Evolutionary conservation across 352 stramenopile species (phyloP).

Genomic region (Globisporangium paddicum): DNA sequence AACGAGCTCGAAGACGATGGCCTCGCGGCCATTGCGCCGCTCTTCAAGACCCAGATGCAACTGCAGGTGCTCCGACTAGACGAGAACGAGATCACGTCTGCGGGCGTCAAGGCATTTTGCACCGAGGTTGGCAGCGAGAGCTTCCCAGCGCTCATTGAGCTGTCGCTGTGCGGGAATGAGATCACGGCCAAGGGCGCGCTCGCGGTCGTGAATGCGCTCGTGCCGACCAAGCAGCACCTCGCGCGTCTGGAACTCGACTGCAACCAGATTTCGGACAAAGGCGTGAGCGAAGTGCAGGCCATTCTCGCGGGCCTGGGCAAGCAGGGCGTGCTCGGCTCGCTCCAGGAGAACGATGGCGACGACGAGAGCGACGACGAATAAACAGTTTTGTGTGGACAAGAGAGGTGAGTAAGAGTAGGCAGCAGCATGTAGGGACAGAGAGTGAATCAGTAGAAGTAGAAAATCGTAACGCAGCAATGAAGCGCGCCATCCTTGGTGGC

Average conservation of each 20-base stretch:
- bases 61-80: conserved; percentile 68
- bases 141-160: conserved; percentile 35
- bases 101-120: conserved; percentile 36
- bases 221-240: conserved; percentile 39
- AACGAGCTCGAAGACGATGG: conserved; percentile 85
- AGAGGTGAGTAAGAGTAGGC: not conserved
- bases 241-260: conserved; percentile 50
- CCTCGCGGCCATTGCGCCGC: conserved; percentile 47
- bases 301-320: conserved; percentile 45
- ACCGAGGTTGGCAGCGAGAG: conserved; percentile 20
- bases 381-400: not conserved
- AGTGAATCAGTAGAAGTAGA: conserved; percentile 2
- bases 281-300: conserved; percentile 36
- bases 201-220: conserved; percentile 39
- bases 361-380: conserved; percentile 45
- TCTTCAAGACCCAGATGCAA: conserved; percentile 47
- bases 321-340: conserved; percentile 47
- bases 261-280: conserved; percentile 77
- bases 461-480: not conserved
- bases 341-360: conserved; percentile 84
- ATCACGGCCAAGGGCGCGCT: conserved; percentile 72
- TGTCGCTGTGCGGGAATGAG: conserved; percentile 69
- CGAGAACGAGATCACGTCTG: conserved; percentile 80
- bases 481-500: not conserved
- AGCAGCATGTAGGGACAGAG: not conserved